Percentiles rank a stretch among this genome's conserved stretches.
Evolutionary conservation across 441 rosid genomes (phyloP).

Genomic region (Rhodomyrtus psidioides): DNA sequence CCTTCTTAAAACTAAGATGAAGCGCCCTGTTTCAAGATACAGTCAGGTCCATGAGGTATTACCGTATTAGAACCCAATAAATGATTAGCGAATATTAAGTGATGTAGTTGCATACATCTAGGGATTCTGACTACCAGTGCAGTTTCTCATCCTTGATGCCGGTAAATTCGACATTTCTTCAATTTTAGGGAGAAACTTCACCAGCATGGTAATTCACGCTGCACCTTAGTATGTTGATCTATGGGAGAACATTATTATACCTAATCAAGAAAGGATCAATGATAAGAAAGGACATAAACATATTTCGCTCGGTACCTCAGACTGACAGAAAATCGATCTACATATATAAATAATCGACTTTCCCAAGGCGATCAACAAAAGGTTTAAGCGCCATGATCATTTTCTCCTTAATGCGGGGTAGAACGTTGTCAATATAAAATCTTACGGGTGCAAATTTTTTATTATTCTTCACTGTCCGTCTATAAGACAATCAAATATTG

Average conservation of each 20-base stretch:
- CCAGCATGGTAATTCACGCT: slow-evolving; percentile 97
- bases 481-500: too few relatives aligned
- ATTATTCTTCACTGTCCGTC: too few relatives aligned
- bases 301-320: not conserved
- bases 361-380: not conserved
- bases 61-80: not conserved
- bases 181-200: slow-evolving; percentile 86
- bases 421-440: too few relatives aligned
- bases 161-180: slow-evolving; percentile 86
- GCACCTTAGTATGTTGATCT: slow-evolving; percentile 95
- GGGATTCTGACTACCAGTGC: slow-evolving; percentile 25
- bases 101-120: slow-evolving; percentile 55
- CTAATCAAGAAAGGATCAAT: slow-evolving; percentile 28
- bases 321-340: not conserved
- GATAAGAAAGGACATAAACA: not conserved
- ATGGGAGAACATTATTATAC: slow-evolving; percentile 93
- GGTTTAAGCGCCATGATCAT: too few relatives aligned
- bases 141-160: slow-evolving; percentile 71
- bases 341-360: slow-evolving; percentile 10
- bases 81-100: slow-evolving; percentile 9
- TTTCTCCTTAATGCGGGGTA: too few relatives aligned
- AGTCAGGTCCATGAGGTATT: slow-evolving; percentile 5
- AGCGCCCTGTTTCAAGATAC: slow-evolving; percentile 36
- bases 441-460: too few relatives aligned
- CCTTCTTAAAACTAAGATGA: slow-evolving; percentile 99